Percentiles rank a stretch among this genome's conserved stretches.
Evolutionary conservation across 2,329 filamentous ascomycete species (phyloP).

Genomic region (Penicillium sp.): DNA sequence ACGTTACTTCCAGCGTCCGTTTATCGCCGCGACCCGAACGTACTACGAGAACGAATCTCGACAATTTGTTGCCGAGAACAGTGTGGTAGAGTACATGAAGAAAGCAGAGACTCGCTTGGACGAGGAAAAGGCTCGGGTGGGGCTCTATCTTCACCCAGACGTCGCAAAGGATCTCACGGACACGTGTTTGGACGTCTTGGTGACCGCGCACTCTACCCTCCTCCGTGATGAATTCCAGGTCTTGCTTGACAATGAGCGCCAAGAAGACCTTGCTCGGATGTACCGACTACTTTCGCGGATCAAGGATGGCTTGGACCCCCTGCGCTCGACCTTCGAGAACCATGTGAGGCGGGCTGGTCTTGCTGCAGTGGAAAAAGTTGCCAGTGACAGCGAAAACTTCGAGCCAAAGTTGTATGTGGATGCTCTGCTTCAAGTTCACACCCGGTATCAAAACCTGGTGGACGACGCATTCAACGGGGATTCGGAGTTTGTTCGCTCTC

Average conservation of each 20-base stretch:
- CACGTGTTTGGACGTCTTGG: conserved; percentile 80
- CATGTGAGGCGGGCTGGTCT: conserved; percentile 89
- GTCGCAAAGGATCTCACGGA: conserved; percentile 80
- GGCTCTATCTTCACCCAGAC: conserved; percentile 84
- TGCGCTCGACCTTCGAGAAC: conserved; percentile 79
- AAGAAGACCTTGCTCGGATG: conserved; percentile 94
- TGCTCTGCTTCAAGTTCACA: conserved; percentile 87
- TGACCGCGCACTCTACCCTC: conserved; percentile 78
- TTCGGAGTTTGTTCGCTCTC: conserved; percentile 89
- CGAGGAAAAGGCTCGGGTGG: conserved; percentile 91
- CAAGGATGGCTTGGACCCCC: conserved; percentile 81
- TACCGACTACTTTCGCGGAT: conserved; percentile 87
- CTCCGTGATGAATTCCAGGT: conserved; percentile 93
- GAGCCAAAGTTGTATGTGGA: conserved; percentile 97
- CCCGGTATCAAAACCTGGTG: conserved; percentile 84
- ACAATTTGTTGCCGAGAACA: conserved; percentile 92
- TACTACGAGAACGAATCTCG: conserved; percentile 93
- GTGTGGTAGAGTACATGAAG: conserved; percentile 99
- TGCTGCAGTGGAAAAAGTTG: conserved; percentile 83
- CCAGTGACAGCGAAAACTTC: conserved; percentile 77
- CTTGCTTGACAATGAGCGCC: conserved; percentile 85
- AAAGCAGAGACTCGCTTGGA: conserved; percentile 86
- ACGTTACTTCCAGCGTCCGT: conserved; percentile 85
- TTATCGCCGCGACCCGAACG: conserved; percentile 71
- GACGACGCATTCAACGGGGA: conserved; percentile 91